Conservation (phyloP, 2,329 filamentous ascomycete species). For the Sporothrix euskadiensis region DNA sequence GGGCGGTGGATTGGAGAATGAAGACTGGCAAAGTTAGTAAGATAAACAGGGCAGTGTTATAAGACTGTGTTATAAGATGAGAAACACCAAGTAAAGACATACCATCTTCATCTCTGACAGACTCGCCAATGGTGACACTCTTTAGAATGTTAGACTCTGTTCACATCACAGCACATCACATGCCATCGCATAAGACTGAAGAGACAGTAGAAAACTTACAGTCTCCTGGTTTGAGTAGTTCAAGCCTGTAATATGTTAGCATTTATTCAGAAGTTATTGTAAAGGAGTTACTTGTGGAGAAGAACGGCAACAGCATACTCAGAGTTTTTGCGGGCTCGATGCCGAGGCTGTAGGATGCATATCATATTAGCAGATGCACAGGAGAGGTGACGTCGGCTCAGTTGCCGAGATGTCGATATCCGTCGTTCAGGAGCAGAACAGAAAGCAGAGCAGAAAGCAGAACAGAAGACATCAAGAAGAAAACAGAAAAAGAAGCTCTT, state of each 20-base stretch:
- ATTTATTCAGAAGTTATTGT: background rate
- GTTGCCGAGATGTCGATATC: too few relatives aligned
- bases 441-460: too few relatives aligned
- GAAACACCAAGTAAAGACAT: background rate
- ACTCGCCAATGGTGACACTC: conserved; percentile 91
- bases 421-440: too few relatives aligned
- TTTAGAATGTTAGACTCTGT: conserved; percentile 13
- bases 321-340: conserved; percentile 34
- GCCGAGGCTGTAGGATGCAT: conserved; percentile 30
- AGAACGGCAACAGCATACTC: background rate
- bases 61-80: background rate
- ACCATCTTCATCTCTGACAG: conserved; percentile 90
- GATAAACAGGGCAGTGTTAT: too few relatives aligned
- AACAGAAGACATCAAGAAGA: too few relatives aligned
- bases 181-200: background rate
- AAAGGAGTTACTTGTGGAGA: background rate
- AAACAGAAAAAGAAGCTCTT: conserved; percentile 18
- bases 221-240: conserved; percentile 88
- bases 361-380: conserved; percentile 2
- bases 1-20: conserved; percentile 91
- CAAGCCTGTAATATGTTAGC: conserved; percentile 42
- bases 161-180: background rate
- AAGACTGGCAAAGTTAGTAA: conserved; percentile 55
- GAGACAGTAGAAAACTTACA: conserved; percentile 20
- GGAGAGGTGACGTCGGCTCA: background rate